phyloP scores from a whole-genome alignment of 2,329 filamentous ascomycete species.

The Lomentospora prolificans region DNA sequence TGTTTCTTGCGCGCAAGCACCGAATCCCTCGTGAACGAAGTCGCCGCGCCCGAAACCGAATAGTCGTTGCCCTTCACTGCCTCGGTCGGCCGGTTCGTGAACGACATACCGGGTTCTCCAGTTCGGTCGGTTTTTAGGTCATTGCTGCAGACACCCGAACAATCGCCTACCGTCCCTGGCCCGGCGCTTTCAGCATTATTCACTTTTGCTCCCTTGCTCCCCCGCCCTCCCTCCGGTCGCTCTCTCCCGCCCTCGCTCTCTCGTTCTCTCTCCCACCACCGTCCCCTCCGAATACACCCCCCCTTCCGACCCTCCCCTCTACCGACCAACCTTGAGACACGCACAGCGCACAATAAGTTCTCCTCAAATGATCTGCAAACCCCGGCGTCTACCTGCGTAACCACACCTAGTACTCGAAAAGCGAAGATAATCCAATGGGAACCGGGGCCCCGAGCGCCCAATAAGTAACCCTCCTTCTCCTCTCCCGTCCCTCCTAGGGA shows the following conservation, averaged over 20 bases:
- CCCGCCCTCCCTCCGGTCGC: neutral
- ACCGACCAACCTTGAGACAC: too few species aligned
- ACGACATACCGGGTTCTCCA: neutral
- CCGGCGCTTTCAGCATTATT: neutral
- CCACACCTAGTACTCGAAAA: neutral
- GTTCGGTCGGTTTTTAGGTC: neutral
- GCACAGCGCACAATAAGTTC: neutral
- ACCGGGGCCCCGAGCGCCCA: conserved; percentile 1
- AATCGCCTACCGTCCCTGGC: neutral
- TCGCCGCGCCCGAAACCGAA: too few species aligned
- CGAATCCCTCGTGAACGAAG: neutral
- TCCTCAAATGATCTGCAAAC: conserved; percentile 7
- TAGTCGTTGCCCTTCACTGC: neutral
- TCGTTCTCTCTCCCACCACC: too few species aligned
- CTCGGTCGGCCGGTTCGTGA: too few species aligned
- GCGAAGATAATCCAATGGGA: conserved; percentile 6
- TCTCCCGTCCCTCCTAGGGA: neutral
- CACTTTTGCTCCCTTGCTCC: neutral
- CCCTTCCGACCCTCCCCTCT: too few species aligned
- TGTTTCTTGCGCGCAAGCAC: neutral
- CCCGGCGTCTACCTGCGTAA: conserved; percentile 7
- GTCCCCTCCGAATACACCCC: too few species aligned
- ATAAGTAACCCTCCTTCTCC: neutral
- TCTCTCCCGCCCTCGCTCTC: neutral
- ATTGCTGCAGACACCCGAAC: conserved; percentile 7